phyloP scores from a whole-genome alignment of 2,329 filamentous ascomycete species.

The Ambrosiella beaveri region DNA sequence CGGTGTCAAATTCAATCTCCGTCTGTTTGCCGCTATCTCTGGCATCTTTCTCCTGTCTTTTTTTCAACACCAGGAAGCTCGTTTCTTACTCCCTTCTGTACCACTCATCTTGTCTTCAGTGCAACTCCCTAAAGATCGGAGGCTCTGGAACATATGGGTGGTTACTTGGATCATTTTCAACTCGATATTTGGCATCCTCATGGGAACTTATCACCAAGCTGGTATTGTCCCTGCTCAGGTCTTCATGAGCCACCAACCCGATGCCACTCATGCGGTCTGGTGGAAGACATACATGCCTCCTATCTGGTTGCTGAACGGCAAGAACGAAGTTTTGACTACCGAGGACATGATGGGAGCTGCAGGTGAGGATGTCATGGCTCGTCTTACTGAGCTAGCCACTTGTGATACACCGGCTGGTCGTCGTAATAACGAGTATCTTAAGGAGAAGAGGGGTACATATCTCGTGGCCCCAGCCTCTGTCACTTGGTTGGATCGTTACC shows the following conservation, averaged over 20 bases:
- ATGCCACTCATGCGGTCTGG: constrained; percentile 56
- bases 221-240: constrained; percentile 61
- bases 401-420: constrained; percentile 43
- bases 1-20: constrained; percentile 38
- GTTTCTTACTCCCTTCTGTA: constrained; percentile 59
- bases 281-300: constrained; percentile 79
- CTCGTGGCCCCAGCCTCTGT: constrained; percentile 59
- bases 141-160: constrained; percentile 36
- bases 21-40: constrained; percentile 57
- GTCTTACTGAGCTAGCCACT: constrained; percentile 41
- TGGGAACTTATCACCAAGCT: constrained; percentile 71
- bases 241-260: constrained; percentile 52
- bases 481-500: constrained; percentile 48
- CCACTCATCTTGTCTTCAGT: constrained; percentile 63
- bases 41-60: constrained; percentile 53
- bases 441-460: constrained; percentile 47
- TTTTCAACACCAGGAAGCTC: constrained; percentile 65
- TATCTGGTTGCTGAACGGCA: constrained; percentile 62
- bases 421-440: constrained; percentile 37
- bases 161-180: constrained; percentile 55
- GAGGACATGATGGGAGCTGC: constrained; percentile 58
- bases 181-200: constrained; percentile 46
- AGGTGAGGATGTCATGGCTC: constrained; percentile 39
- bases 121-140: constrained; percentile 40
- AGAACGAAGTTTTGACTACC: constrained; percentile 54